Conservation (phyloP, 1,284 basidiomycete genomes). For the Chalciporus piperatoides region DNA sequence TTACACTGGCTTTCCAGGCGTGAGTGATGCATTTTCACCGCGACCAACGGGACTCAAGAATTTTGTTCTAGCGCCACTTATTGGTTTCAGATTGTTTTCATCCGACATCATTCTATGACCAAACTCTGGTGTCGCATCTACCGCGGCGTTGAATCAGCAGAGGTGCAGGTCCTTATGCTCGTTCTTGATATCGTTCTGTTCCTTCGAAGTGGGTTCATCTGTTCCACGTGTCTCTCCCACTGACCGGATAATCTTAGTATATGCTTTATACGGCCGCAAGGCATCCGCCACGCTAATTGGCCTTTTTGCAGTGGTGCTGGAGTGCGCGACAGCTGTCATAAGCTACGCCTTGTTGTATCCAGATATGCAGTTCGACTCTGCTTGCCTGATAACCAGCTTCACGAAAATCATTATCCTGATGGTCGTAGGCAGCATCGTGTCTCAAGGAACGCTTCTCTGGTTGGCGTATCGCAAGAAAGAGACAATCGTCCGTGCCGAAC, state of each 20-base stretch:
- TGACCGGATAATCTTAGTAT: slow-evolving; percentile 13
- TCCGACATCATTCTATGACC: not conserved
- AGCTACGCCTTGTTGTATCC: slow-evolving; percentile 8
- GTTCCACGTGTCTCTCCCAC: not conserved
- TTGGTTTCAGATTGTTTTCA: slow-evolving; percentile 6
- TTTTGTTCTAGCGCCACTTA: slow-evolving; percentile 9
- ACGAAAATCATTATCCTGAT: slow-evolving; percentile 9
- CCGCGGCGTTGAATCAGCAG: slow-evolving; percentile 18
- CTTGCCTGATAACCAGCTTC: slow-evolving; percentile 12
- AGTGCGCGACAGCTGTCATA: slow-evolving; percentile 1
- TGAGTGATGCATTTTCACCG: not conserved
- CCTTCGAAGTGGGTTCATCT: not conserved
- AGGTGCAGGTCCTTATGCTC: slow-evolving; percentile 13
- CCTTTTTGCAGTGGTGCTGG: slow-evolving; percentile 11
- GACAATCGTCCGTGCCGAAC: not conserved
- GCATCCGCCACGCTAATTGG: not conserved
- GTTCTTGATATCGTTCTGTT: slow-evolving; percentile 12
- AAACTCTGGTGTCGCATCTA: slow-evolving; percentile 9
- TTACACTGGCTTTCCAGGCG: slow-evolving; percentile 17
- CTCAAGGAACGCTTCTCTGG: slow-evolving; percentile 20
- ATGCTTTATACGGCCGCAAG: slow-evolving; percentile 16
- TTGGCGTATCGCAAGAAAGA: slow-evolving; percentile 20
- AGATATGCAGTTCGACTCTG: slow-evolving; percentile 5
- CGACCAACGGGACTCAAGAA: slow-evolving; percentile 1
- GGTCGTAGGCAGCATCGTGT: slow-evolving; percentile 7